Evolutionary conservation across 2,329 filamentous ascomycete genomes (phyloP).

Genomic region (Calonectria pseudoreteaudii): DNA sequence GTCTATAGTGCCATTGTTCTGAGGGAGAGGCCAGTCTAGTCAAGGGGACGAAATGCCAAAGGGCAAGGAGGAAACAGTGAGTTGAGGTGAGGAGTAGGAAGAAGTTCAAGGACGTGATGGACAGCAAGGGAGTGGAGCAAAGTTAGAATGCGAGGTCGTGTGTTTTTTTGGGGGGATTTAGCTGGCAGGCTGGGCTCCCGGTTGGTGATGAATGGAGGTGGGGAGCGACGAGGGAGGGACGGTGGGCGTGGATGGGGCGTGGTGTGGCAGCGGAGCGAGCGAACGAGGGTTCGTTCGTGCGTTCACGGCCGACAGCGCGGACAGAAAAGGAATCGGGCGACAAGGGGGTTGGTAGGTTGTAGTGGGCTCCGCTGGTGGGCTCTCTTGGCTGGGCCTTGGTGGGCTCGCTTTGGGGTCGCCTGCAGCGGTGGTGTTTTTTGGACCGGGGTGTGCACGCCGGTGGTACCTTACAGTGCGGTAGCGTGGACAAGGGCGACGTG

Average conservation of each 20-base stretch:
- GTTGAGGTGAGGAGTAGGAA: constrained; percentile 25
- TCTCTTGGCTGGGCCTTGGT: constrained; percentile 10
- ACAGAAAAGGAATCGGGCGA: constrained; percentile 24
- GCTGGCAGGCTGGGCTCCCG: constrained; percentile 40
- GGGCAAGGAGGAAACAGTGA: background rate
- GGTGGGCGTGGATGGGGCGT: constrained; percentile 26
- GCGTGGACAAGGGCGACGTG: constrained; percentile 9
- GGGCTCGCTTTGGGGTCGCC: constrained; percentile 7
- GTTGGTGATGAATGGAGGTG: constrained; percentile 44
- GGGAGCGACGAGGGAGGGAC: constrained; percentile 17
- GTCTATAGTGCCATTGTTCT: constrained; percentile 44
- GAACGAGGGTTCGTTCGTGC: constrained; percentile 26
- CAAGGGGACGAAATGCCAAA: constrained; percentile 15
- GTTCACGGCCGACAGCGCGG: constrained; percentile 24
- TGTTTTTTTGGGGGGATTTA: constrained; percentile 40
- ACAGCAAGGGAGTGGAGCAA: constrained; percentile 39
- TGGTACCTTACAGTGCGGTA: constrained; percentile 28
- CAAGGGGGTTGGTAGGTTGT: constrained; percentile 16
- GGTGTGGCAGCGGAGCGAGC: constrained; percentile 25
- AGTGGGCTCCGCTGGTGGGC: constrained; percentile 10
- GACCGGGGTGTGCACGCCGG: constrained; percentile 11
- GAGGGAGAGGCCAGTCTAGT: constrained; percentile 17
- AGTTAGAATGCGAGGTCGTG: constrained; percentile 38
- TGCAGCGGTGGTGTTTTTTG: constrained; percentile 10
- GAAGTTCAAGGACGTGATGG: constrained; percentile 34